These are phyloP conservation scores for Ogataea corticis DNA, from an alignment of 805 yeast species.

Conservation along the genomic window DNA sequence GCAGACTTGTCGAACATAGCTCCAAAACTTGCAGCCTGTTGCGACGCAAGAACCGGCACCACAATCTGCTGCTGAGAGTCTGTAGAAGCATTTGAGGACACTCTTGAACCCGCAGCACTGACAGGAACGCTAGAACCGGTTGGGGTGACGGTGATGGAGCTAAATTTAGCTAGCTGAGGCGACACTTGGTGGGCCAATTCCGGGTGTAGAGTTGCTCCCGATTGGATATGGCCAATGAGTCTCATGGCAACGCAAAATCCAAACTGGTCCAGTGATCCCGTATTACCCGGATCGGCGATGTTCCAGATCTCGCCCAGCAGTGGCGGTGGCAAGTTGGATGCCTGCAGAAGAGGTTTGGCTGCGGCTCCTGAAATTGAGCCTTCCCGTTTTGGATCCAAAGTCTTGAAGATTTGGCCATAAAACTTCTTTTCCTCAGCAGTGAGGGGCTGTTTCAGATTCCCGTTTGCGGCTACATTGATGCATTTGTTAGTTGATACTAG, in stretches of 20 bases:
- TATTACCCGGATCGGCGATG: conserved; percentile 83
- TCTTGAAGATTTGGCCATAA: conserved; percentile 73
- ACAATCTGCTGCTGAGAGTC: conserved; percentile 28
- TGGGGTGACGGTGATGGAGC: conserved; percentile 35
- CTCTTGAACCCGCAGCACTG: conserved; percentile 33
- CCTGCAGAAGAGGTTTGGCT: conserved; percentile 80
- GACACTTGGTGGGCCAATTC: conserved; percentile 55
- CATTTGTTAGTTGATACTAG: neutral
- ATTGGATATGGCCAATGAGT: conserved; percentile 83
- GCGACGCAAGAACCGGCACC: conserved; percentile 54
- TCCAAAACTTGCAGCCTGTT: conserved; percentile 64
- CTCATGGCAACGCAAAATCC: conserved; percentile 88
- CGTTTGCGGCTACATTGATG: conserved; percentile 10
- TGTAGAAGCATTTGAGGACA: conserved; percentile 35
- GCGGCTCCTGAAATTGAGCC: conserved; percentile 89
- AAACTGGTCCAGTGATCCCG: conserved; percentile 77
- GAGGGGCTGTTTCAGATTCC: conserved; percentile 37
- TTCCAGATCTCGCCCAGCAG: conserved; percentile 92
- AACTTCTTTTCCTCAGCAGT: conserved; percentile 75
- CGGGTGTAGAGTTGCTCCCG: conserved; percentile 57
- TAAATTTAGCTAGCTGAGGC: conserved; percentile 61
- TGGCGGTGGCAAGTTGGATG: conserved; percentile 77
- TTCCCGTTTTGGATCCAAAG: conserved; percentile 73
- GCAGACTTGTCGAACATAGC: conserved; percentile 74
- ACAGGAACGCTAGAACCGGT: conserved; percentile 35